Evolutionary conservation across 2,329 filamentous ascomycete genomes (phyloP).

Genomic region (Alternaria sp.): DNA sequence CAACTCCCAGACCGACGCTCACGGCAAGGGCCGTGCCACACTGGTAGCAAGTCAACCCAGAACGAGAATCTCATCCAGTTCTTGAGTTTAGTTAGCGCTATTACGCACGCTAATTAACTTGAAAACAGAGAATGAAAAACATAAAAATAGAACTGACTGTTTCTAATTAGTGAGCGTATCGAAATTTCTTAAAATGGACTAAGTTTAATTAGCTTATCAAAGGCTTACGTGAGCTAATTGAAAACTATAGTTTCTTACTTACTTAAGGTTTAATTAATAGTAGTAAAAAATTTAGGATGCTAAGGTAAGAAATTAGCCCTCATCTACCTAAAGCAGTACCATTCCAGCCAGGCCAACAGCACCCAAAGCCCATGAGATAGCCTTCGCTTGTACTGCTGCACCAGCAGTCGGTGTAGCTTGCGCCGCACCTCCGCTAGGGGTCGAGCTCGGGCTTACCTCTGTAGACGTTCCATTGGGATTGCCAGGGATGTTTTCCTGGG

Average conservation of each 20-base stretch:
- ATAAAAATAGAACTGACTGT: too few relatives aligned
- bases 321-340: slow-evolving; percentile 35
- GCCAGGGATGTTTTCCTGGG: slow-evolving; percentile 50
- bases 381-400: slow-evolving; percentile 43
- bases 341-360: slow-evolving; percentile 47
- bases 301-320: neutral
- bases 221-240: too few relatives aligned
- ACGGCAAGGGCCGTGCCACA: neutral
- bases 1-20: neutral
- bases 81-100: too few relatives aligned
- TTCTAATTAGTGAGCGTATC: too few relatives aligned
- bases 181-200: too few relatives aligned
- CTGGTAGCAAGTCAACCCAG: neutral
- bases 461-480: slow-evolving; percentile 58
- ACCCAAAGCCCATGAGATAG: slow-evolving; percentile 47
- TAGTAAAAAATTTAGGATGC: too few relatives aligned
- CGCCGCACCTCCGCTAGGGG: slow-evolving; percentile 26
- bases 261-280: too few relatives aligned
- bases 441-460: slow-evolving; percentile 27
- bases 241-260: neutral
- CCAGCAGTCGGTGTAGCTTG: slow-evolving; percentile 29
- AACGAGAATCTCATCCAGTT: neutral
- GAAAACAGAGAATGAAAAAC: too few relatives aligned
- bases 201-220: too few relatives aligned
- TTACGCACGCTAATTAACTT: too few relatives aligned